Evolutionary conservation across 2,329 filamentous ascomycete genomes (phyloP), one percentile per base, ranked within the genome.

Genomic region (Penicillium sp.): DNA sequence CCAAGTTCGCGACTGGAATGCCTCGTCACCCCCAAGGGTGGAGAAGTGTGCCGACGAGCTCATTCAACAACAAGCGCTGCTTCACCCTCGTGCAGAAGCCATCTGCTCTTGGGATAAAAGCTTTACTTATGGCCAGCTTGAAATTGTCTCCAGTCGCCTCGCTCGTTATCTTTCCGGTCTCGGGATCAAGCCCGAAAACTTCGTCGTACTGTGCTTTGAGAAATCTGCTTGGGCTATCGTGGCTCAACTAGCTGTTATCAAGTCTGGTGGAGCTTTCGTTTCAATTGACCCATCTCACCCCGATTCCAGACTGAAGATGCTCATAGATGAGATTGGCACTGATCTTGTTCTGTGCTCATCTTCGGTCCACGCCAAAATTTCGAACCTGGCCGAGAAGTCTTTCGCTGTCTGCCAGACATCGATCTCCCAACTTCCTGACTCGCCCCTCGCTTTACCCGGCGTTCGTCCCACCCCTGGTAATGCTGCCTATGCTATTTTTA

Each of bases 401-500:
- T 66, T 72, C 18, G 58, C 66, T 23, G 67, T 74, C 7, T 65
- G 62, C 43, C 62, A 66, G 16, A 59, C 51, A 8, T 59, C 63
- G 7, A 59, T 75, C 18, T 57, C 62, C 2, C 56, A 66, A 32
- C 61, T 74, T 11, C 56, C 64, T 9, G 56, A 64, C 10, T 59
- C 56, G 3, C 60, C 63, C 36, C 41, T 63, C 16, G 41, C 59
- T 4, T 42, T 62, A 11, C 45, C 61, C 14, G 45, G 57, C 1
- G 43, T 45, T 2, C 60, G 51, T 1, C 58, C 65, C 23, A 63
- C 38, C 2, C 61, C 69, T 3, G 44, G 55, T 2, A 72, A 70
- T 48, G 66, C 69, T 18, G 84, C 85, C 0, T 88, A 85, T 34
- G 44, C 43, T 7, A 48, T 53, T 9, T 53, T 53, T 19, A 53